A percentile compares a stretch with the other conserved stretches of the same genome.
Conservation (phyloP, 495 filamentous ascomycete species). For the Trichoderma erinaceum region DNA sequence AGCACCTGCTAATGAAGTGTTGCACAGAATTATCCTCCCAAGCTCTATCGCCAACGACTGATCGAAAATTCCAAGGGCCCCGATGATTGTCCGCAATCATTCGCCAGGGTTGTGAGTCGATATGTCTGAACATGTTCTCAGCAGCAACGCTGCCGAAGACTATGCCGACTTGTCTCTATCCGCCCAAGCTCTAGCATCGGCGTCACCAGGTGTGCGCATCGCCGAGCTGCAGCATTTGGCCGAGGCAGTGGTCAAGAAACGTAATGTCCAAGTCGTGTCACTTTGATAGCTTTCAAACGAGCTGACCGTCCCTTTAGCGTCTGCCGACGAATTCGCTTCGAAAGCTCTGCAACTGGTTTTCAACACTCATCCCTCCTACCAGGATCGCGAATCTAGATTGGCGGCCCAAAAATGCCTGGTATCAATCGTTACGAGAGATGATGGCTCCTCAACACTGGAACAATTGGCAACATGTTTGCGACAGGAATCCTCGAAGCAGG, state of each 20-base stretch:
- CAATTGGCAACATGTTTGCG: conserved; percentile 53
- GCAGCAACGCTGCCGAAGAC: conserved; percentile 18
- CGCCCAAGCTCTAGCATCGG: conserved; percentile 38
- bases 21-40: not conserved
- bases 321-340: conserved; percentile 32
- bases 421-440: conserved; percentile 49
- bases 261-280: conserved; percentile 27
- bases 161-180: conserved; percentile 16
- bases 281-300: not conserved
- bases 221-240: conserved; percentile 39
- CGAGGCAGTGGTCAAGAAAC: conserved; percentile 40
- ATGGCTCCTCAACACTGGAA: conserved; percentile 44
- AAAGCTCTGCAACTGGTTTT: conserved; percentile 65
- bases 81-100: conserved; percentile 1
- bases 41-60: not conserved
- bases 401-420: conserved; percentile 73
- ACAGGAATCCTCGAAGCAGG: conserved; percentile 63
- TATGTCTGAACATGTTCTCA: conserved; percentile 13
- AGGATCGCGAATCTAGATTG: conserved; percentile 73
- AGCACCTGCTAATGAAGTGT: not conserved
- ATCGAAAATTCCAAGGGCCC: not conserved
- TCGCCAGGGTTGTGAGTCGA: not conserved
- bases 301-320: conserved; percentile 25
- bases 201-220: conserved; percentile 42
- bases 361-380: conserved; percentile 78